A percentile compares a stretch with the other conserved stretches of the same genome.
These are phyloP conservation scores for Pterocarpus macrocarpus DNA, from an alignment of 306 rosid species.

Conservation along the genomic window DNA sequence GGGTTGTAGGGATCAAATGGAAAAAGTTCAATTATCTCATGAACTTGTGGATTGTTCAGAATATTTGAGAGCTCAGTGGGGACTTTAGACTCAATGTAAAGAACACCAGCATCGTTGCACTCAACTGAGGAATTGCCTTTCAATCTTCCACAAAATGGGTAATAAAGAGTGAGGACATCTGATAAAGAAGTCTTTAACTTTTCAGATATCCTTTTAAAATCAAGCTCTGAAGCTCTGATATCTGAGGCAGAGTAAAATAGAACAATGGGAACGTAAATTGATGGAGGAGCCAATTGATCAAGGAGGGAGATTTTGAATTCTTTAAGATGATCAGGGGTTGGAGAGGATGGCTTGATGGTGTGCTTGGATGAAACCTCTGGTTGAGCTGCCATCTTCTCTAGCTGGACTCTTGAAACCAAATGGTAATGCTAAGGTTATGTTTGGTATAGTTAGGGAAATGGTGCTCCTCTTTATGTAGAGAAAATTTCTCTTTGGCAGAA, in stretches of 20 bases:
- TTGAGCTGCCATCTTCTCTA: constrained; percentile 16
- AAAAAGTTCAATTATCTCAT: background rate
- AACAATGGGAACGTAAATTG: constrained; percentile 28
- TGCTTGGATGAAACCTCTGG: constrained; percentile 23
- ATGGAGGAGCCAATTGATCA: constrained; percentile 45
- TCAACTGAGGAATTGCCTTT: constrained; percentile 13
- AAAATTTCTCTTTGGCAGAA: background rate
- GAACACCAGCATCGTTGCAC: constrained; percentile 46
- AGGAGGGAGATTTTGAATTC: constrained; percentile 42
- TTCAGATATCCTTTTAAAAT: background rate
- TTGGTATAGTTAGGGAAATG: background rate
- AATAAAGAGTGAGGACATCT: constrained; percentile 33
- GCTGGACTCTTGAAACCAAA: background rate
- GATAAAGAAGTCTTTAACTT: constrained; percentile 39
- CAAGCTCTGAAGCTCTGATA: background rate
- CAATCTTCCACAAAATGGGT: constrained; percentile 46
- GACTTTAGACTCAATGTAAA: constrained; percentile 19
- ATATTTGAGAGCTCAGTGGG: background rate
- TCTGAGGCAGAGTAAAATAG: constrained; percentile 36
- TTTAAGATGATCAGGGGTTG: constrained; percentile 42
- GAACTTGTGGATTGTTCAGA: background rate
- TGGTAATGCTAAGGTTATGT: background rate
- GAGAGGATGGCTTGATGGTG: constrained; percentile 41
- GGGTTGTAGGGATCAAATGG: constrained; percentile 32
- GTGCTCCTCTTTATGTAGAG: background rate